A percentile compares a stretch with the other conserved stretches of the same genome.
Evolutionary conservation across 768 basidiomycete genomes (phyloP).

Genomic region (Boletus sensibilis): DNA sequence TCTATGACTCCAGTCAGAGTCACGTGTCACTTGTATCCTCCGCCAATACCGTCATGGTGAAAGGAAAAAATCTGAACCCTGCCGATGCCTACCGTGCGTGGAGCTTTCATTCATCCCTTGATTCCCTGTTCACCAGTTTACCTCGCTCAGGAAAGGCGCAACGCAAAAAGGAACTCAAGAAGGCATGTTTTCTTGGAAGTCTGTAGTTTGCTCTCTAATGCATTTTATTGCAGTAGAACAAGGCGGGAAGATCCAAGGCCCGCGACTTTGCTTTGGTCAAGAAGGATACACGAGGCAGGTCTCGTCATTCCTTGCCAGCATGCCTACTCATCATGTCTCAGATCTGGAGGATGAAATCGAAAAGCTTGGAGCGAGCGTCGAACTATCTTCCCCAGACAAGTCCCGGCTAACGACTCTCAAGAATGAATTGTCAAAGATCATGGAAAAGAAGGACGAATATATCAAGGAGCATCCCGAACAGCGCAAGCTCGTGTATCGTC

Average conservation of each 20-base stretch:
- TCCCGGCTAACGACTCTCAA: conserved; percentile 71
- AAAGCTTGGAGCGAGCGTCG: conserved; percentile 52
- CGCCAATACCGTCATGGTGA: conserved; percentile 56
- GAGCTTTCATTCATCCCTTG: neutral
- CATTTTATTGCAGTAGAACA: conserved; percentile 72
- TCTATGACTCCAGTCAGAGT: conserved; percentile 23
- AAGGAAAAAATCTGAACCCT: conserved; percentile 85
- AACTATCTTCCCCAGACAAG: conserved; percentile 51
- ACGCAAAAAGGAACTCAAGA: conserved; percentile 93
- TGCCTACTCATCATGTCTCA: conserved; percentile 31
- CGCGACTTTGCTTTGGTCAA: conserved; percentile 91
- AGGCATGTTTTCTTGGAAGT: conserved; percentile 43
- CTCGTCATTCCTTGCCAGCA: neutral
- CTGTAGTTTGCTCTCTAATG: conserved; percentile 13
- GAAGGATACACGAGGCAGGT: conserved; percentile 83
- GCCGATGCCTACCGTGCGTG: conserved; percentile 89
- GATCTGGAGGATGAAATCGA: conserved; percentile 82
- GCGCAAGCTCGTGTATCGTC: conserved; percentile 74
- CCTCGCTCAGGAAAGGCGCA: conserved; percentile 74
- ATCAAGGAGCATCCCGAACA: conserved; percentile 93
- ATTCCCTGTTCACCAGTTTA: neutral
- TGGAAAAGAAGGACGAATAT: conserved; percentile 88
- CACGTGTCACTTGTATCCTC: conserved; percentile 32
- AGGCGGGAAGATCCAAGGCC: conserved; percentile 73
- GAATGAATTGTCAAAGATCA: conserved; percentile 74